Evolutionary conservation across 1,139 yeast species (phyloP), one percentile per base, ranked within the genome.

Genomic region (Hyphopichia fennica): DNA sequence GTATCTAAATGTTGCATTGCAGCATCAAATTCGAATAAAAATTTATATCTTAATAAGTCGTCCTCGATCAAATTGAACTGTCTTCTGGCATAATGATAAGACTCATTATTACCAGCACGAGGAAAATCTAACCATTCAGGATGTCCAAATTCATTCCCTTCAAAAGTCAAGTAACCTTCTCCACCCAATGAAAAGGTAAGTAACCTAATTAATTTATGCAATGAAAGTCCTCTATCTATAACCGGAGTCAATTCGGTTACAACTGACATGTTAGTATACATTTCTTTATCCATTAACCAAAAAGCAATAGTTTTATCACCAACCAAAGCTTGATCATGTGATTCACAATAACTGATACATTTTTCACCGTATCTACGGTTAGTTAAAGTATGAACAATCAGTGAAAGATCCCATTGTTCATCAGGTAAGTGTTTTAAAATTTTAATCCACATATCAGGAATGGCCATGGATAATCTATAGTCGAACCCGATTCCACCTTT

Each of bases 71-170:
- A 75, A 56, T 87, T 87, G 75, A 93, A 93, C 65, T 93, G 98
- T 56, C 99, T 81, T 59, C 98, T 81, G 7, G 98, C 96, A 58
- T 93, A 93, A 63, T 87, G 95, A 67, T 87, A 93, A 17, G 95
- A 84, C 62, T 90, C 91, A 31, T 77, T 76, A 63, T 93, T 93
- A 37, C 96, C 97, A 34, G 51, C 85, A 53, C 97, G 81, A 11
- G 99, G 99, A 75, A 93, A 93, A 63, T 93, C 99, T 39, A 93
- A 77, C 99, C 99, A 93, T 62, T 93, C 99, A 2, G 99, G 99
- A 57, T 93, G 99, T 14, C 99, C 99, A 69, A 93, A 93, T 66
- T 93, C 99, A 58, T 93, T 93, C 44, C 99, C 99, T 70, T 91
- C 98, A 58, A 93, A 93, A 60, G 90, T 91, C 57, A 93, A 77